These are phyloP conservation scores for Diaporthe sp. DNA, from an alignment of 2,329 filamentous ascomycete species.

Conservation along the genomic window DNA sequence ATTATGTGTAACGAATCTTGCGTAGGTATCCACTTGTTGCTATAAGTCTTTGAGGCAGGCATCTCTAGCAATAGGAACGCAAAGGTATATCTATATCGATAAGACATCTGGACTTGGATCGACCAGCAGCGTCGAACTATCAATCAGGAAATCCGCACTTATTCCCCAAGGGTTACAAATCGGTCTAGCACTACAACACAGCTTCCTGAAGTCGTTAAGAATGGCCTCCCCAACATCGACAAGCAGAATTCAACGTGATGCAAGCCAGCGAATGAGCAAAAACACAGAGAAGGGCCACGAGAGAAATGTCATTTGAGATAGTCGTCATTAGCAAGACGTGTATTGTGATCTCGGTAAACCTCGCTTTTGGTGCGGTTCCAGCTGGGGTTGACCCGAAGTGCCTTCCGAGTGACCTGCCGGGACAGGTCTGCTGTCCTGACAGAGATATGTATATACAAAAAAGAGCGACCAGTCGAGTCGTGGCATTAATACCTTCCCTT, in stretches of 20 bases:
- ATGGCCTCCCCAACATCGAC: not conserved
- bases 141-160: not conserved
- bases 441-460: slow-evolving; percentile 24
- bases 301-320: not conserved
- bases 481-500: not conserved
- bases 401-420: not conserved
- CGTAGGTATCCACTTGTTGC: not conserved
- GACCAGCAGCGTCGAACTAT: not conserved
- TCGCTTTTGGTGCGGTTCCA: not conserved
- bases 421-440: not conserved
- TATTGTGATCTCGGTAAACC: not conserved
- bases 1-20: not conserved
- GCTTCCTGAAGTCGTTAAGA: too few relatives aligned
- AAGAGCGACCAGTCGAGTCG: slow-evolving; percentile 3
- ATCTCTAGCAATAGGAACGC: not conserved
- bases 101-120: too few relatives aligned
- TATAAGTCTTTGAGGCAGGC: not conserved
- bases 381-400: not conserved
- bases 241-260: not conserved
- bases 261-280: too few relatives aligned
- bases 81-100: too few relatives aligned
- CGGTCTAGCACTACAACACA: not conserved
- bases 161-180: too few relatives aligned
- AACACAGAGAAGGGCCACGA: too few relatives aligned
- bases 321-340: not conserved